Base-by-base conservation (phyloP, 331 rosid species). In the Pyrus hybrid region DNA sequence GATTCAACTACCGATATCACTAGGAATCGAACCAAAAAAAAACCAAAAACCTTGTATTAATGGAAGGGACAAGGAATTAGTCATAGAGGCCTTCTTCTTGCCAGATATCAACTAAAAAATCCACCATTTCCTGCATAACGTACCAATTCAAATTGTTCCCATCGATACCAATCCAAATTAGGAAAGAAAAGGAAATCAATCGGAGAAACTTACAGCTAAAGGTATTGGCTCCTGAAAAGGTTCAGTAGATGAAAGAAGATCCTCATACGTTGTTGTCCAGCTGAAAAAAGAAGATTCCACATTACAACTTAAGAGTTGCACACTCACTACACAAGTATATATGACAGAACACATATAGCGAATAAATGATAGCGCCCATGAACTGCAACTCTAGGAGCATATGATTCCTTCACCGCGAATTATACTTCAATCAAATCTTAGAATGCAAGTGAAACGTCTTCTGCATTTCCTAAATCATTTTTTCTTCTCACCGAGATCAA, bases 161-260 rank as follows among this genome's bases (percentile, higher is more conserved):
- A 33, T 58, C 43, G 76, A 47, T 10, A 71, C 63, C 65, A 37
- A 79, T 57, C 45, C 45, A 54, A 26, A 73, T 28, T 35, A 73
- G 70, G 54, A 79, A 67, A 58, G 37, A 68, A 49, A 45, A 47
- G 64, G 45, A 56, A 80, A 75, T 67, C n/a, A 11, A 47, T 30
- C 26, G 22, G 30, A 56, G 49, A 77, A 78, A 84, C 91, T 88
- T 82, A 93, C 96, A 64, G 85, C 83, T 77, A 90, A 88, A 25
- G 97, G 83, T 74, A 88, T 90, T 57, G 91, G 85, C 80, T 78
- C 93, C 63, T 56, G 84, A 79, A 88, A 90, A 69, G 88, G 89
- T 53, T 87, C 91, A 9, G 77, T 73, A 22, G 94, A 81, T 62
- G 79, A 76, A 77, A 92, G 87, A 76, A 92, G 76, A 61, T 93